phyloP scores from a whole-genome alignment of 2,329 filamentous ascomycete species.

The Diaporthe ilicicola region DNA sequence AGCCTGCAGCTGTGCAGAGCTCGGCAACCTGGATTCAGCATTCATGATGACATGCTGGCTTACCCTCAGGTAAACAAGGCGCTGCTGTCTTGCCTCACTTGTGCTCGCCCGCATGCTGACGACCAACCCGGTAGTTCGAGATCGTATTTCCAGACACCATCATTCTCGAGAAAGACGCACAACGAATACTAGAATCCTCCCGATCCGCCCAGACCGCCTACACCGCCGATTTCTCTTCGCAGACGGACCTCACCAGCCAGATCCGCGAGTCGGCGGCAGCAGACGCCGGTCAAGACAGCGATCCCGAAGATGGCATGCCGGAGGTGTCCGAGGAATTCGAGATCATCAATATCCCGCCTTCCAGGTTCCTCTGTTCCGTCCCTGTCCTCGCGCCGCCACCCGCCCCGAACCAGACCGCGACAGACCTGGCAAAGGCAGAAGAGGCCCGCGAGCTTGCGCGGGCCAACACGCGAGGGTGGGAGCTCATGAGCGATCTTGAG shows the following conservation, averaged over 20 bases:
- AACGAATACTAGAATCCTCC: slow-evolving; percentile 61
- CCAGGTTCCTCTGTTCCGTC: slow-evolving; percentile 85
- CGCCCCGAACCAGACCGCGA: slow-evolving; percentile 71
- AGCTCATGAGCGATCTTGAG: slow-evolving; percentile 80
- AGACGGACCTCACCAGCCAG: slow-evolving; percentile 50
- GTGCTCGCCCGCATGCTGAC: background rate
- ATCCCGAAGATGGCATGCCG: slow-evolving; percentile 43
- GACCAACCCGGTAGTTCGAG: slow-evolving; percentile 70
- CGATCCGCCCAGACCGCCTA: slow-evolving; percentile 45
- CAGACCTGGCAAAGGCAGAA: slow-evolving; percentile 73
- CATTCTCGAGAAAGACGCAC: slow-evolving; percentile 75
- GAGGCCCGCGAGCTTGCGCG: slow-evolving; percentile 82
- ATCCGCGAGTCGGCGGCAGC: slow-evolving; percentile 46
- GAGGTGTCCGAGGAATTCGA: slow-evolving; percentile 68
- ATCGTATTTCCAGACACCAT: slow-evolving; percentile 78
- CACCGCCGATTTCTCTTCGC: slow-evolving; percentile 50
- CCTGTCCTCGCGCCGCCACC: slow-evolving; percentile 70
- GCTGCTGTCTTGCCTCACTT: background rate
- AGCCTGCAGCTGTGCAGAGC: slow-evolving; percentile 55
- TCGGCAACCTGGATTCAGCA: slow-evolving; percentile 73
- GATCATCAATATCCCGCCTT: slow-evolving; percentile 74
- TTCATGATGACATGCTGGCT: slow-evolving; percentile 87
- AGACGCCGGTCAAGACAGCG: slow-evolving; percentile 41
- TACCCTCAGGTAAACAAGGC: slow-evolving; percentile 76
- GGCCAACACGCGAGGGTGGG: slow-evolving; percentile 80